phyloP scores from a whole-genome alignment of 306 rosid species.

The Glycyrrhiza uralensis region DNA sequence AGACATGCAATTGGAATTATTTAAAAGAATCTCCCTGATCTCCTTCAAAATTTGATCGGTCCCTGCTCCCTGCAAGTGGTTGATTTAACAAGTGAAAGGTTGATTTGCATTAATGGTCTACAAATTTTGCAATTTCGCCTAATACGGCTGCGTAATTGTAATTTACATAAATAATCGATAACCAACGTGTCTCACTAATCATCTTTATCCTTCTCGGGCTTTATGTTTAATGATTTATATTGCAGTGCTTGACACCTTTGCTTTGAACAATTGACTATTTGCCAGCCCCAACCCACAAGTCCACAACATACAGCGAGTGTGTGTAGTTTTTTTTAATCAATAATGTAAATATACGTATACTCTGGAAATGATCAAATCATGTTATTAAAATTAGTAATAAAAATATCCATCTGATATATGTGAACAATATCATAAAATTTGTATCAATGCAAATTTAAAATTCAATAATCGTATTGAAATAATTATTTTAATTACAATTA shows the following conservation, averaged over 20 bases:
- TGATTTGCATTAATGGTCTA: no score
- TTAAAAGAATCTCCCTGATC: not conserved
- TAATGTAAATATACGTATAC: no score
- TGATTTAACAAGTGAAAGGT: not conserved
- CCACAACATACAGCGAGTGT: not conserved
- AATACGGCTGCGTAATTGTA: not conserved
- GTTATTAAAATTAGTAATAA: no score
- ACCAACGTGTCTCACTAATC: not conserved
- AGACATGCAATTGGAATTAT: not conserved
- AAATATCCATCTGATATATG: no score
- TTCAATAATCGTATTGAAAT: no score
- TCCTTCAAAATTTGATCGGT: not conserved
- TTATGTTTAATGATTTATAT: not conserved
- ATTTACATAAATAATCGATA: not conserved
- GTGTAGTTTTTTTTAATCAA: no score
- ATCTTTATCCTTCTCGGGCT: not conserved
- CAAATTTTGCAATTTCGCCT: not conserved
- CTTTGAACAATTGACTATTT: not conserved
- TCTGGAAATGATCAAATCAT: no score
- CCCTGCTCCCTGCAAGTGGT: not conserved
- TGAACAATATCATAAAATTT: no score
- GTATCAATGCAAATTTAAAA: no score
- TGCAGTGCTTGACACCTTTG: not conserved
- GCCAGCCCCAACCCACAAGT: not conserved
- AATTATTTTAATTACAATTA: no score